Percentiles rank a stretch among this genome's conserved stretches.
These are phyloP conservation scores for Gryganskiella cystojenkinii DNA, from an alignment of 192 early-diverging fungal species.

Conservation along the genomic window DNA sequence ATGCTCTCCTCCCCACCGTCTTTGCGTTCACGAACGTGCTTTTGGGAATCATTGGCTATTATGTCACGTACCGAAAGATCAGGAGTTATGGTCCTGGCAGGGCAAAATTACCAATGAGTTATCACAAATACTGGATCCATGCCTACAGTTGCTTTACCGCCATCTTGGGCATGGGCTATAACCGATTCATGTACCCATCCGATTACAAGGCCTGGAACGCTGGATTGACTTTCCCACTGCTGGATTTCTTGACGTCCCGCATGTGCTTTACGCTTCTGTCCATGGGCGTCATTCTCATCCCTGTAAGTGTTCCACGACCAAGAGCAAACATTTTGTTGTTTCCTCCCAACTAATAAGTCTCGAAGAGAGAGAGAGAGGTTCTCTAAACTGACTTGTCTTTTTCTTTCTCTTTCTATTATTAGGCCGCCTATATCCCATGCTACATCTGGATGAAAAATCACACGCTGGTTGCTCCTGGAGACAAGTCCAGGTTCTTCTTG, in stretches of 20 bases:
- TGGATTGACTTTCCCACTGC: constrained; percentile 31
- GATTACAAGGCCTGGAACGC: constrained; percentile 47
- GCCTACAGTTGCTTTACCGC: constrained; percentile 50
- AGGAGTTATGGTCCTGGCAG: neutral
- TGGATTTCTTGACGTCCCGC: constrained; percentile 35
- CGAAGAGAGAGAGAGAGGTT: neutral
- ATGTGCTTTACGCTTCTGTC: constrained; percentile 36
- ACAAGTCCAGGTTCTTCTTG: constrained; percentile 31
- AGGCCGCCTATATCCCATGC: constrained; percentile 20
- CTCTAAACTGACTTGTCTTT: neutral
- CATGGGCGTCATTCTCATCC: constrained; percentile 45
- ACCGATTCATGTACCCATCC: constrained; percentile 46
- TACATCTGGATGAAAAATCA: constrained; percentile 23
- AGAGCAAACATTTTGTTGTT: no score
- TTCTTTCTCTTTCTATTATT: neutral
- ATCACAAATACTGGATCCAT: constrained; percentile 51
- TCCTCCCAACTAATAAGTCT: neutral
- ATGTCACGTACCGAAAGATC: constrained; percentile 40
- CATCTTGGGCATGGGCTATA: constrained; percentile 49
- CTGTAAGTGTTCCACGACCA: constrained; percentile 12
- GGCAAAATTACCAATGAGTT: constrained; percentile 15
- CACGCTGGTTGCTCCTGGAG: constrained; percentile 23
- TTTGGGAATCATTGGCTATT: constrained; percentile 48
- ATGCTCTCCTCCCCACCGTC: constrained; percentile 41
- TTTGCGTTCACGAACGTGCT: constrained; percentile 52